Evolutionary conservation across 2,329 filamentous ascomycete genomes (phyloP), one percentile per base, ranked within the genome.

Genomic region (Zymoseptoria tritici): DNA sequence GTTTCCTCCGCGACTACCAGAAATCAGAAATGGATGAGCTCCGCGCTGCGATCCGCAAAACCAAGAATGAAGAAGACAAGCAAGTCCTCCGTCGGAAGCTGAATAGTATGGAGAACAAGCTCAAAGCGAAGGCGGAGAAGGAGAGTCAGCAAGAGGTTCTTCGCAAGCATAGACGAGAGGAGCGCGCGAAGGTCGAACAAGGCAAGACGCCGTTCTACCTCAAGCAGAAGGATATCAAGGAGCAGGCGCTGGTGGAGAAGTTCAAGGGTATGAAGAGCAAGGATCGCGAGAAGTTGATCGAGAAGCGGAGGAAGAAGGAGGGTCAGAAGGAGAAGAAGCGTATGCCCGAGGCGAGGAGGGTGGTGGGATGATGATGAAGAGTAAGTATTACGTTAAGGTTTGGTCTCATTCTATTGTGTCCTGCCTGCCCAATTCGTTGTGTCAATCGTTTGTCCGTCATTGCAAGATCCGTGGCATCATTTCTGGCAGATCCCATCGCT

Each of bases 201-300:
- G 94, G 94, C 62, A 97, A 97, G 84, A 85, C 83, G 72, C 93
- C 94, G 0, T 99, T 91, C 77, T 97, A 90, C 76, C 79, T 97
- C 69, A 99, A 99, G 84, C 87, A 87, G 78, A 78, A 79, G 71
- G 93, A 97, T 77, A 84, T 94, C 80, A 96, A 94, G 86, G 91
- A 93, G 80, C 80, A 87, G 75, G 80, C 91, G 58, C 78, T 97
- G 63, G 80, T 89, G 71, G 87, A 94, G 68, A 85, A 88, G 72
- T 97, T 89, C 75, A 83, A 87, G 68, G 83, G 84, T 61, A 88
- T 97, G 87, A 94, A 90, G 76, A 88, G 88, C 72, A 88, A 86
- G 73, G 87, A 97, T 76, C 83, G 91, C 61, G 89, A 95, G 63
- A 88, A 86, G 78, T 85, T 87, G 13, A 90, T 97, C 69, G 91